Conservation (phyloP, 2,329 filamentous ascomycete species). For the Aspergillus japonicus region DNA sequence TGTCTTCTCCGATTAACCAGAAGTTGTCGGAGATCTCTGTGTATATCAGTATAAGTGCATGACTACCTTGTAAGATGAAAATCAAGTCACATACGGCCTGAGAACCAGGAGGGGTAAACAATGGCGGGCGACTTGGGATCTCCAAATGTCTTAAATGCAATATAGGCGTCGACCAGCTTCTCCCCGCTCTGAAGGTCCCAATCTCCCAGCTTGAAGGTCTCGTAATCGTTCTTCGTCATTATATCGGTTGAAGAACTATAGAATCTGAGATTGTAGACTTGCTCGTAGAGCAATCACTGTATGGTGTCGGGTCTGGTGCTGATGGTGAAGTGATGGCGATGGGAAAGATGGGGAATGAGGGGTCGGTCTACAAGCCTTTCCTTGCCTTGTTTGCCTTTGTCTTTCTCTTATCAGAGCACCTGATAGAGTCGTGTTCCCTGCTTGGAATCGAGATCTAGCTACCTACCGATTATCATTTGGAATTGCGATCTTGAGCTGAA, state of each 20-base stretch:
- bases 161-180: constrained; percentile 62
- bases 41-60: neutral
- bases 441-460: neutral
- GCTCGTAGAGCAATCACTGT: neutral
- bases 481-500: too few species aligned
- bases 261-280: neutral
- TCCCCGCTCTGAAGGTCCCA: constrained; percentile 66
- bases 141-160: constrained; percentile 77
- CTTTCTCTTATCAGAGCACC: neutral
- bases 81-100: constrained; percentile 49
- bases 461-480: neutral
- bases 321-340: neutral
- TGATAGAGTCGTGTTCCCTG: neutral
- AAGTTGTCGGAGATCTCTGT: constrained; percentile 65
- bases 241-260: neutral
- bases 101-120: constrained; percentile 77
- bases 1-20: constrained; percentile 69
- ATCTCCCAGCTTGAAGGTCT: constrained; percentile 61
- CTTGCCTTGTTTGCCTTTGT: neutral
- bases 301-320: neutral
- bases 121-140: constrained; percentile 62
- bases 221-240: constrained; percentile 36
- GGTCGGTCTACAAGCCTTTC: neutral
- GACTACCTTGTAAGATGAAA: neutral
- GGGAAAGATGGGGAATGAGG: neutral